Percentiles rank a stretch among this genome's conserved stretches.
Conservation (phyloP, 228 moss, liverwort and hornwort genomes). For the Sphagnum magellanicum region DNA sequence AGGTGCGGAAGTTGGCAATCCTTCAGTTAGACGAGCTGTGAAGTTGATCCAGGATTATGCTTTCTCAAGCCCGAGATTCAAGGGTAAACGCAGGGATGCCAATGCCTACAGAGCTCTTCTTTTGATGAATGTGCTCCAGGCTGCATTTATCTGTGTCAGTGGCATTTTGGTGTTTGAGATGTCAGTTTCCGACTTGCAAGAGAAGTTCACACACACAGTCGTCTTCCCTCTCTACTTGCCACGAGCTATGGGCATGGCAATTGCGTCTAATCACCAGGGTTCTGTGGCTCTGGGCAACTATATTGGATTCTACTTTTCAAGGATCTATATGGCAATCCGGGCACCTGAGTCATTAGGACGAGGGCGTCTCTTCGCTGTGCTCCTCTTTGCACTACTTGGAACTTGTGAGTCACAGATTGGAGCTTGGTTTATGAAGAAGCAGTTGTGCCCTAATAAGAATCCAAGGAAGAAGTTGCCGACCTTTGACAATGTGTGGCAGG, state of each 20-base stretch:
- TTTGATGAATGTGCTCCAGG: not conserved
- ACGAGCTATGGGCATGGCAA: constrained; percentile 45
- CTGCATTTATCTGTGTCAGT: not conserved
- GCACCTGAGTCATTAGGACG: constrained; percentile 13
- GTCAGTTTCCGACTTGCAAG: constrained; percentile 18
- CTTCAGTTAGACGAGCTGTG: not conserved
- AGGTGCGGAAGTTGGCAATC: too few relatives aligned
- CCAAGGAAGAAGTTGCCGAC: constrained; percentile 27
- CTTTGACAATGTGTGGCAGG: constrained; percentile 47
- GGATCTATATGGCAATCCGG: constrained; percentile 30
- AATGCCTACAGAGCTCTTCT: not conserved
- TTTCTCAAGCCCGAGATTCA: not conserved
- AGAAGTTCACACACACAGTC: constrained; percentile 24
- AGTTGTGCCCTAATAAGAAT: constrained; percentile 17
- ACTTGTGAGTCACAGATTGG: constrained; percentile 33
- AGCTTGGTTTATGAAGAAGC: constrained; percentile 30
- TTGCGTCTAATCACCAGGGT: constrained; percentile 20
- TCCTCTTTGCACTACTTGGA: constrained; percentile 22
- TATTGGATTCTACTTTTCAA: constrained; percentile 25
- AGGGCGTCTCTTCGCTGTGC: constrained; percentile 9
- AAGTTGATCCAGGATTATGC: not conserved
- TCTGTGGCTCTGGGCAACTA: constrained; percentile 27
- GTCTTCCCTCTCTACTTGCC: constrained; percentile 55
- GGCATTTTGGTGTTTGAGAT: constrained; percentile 41
- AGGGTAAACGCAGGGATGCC: not conserved